phyloP scores from a whole-genome alignment of 73 alveolate species.

The Paramecium biaurelia region DNA sequence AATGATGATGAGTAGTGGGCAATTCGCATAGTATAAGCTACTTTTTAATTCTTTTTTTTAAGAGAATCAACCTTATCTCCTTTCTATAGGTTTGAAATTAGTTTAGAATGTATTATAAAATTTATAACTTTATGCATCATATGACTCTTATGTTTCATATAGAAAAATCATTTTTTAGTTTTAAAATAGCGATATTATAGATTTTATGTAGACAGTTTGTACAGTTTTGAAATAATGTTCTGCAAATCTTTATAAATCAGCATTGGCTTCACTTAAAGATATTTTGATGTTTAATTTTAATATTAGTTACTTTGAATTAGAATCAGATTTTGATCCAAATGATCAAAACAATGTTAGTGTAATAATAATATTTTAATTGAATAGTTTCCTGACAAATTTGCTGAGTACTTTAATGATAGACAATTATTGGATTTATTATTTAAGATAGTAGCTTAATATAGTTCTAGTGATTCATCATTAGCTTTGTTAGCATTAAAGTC shows the following conservation, averaged over 20 bases:
- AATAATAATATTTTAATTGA: neutral
- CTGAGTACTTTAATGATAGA: neutral
- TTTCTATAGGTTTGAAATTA: neutral
- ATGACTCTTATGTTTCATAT: conserved; percentile 27
- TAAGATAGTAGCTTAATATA: neutral
- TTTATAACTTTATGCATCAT: neutral
- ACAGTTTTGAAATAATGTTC: neutral
- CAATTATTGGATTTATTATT: neutral
- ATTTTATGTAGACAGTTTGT: neutral
- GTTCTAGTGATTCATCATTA: neutral
- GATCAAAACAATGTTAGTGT: neutral
- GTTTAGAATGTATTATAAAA: neutral
- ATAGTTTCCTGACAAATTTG: conserved; percentile 11
- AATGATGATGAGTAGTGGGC: neutral
- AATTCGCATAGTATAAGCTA: neutral
- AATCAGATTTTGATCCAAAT: conserved; percentile 21
- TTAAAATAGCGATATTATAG: neutral
- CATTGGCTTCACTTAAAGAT: neutral
- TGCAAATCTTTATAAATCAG: neutral
- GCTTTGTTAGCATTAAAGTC: neutral
- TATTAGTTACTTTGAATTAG: conserved; percentile 23
- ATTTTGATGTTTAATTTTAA: neutral
- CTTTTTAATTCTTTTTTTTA: neutral
- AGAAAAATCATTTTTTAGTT: conserved; percentile 5
- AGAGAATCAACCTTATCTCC: neutral